Evolutionary conservation across 108 stramenopile genomes (phyloP).

Genomic region (Bacterosira constricta): DNA sequence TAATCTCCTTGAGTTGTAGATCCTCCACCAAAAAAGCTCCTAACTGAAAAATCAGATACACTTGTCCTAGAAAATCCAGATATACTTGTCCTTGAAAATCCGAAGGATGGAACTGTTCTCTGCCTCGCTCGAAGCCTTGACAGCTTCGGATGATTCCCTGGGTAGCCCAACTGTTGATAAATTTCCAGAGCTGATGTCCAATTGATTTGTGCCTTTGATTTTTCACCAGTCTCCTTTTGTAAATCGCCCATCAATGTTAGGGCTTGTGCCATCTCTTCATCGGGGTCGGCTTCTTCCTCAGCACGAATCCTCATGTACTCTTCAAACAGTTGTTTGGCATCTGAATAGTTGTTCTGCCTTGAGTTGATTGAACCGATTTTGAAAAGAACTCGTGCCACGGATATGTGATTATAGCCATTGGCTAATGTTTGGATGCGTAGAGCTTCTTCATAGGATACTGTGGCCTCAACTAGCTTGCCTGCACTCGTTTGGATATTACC

Average conservation of each 20-base stretch:
- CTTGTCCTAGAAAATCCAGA: background rate
- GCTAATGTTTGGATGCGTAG: constrained; percentile 25
- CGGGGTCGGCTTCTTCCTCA: constrained; percentile 42
- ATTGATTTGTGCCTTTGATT: constrained; percentile 50
- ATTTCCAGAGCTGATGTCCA: constrained; percentile 53
- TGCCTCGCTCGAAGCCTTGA: constrained; percentile 24
- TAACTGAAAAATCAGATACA: background rate
- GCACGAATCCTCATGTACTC: constrained; percentile 53
- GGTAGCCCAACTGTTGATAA: constrained; percentile 39
- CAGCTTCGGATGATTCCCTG: constrained; percentile 42
- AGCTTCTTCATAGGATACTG: constrained; percentile 47
- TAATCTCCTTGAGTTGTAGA: background rate
- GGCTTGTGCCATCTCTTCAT: constrained; percentile 50
- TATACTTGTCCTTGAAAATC: background rate
- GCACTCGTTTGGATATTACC: constrained; percentile 37
- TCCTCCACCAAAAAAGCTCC: background rate
- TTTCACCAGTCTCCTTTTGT: constrained; percentile 36
- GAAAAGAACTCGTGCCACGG: constrained; percentile 41
- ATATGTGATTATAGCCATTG: constrained; percentile 24
- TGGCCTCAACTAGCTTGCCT: constrained; percentile 31
- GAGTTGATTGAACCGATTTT: constrained; percentile 37
- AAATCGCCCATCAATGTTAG: constrained; percentile 45
- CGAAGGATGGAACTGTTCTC: constrained; percentile 5
- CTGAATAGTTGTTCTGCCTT: constrained; percentile 20
- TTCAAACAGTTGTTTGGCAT: constrained; percentile 45